Base-by-base conservation (phyloP, 2,329 filamentous ascomycete genomes). In the Colletotrichum camelliae region DNA sequence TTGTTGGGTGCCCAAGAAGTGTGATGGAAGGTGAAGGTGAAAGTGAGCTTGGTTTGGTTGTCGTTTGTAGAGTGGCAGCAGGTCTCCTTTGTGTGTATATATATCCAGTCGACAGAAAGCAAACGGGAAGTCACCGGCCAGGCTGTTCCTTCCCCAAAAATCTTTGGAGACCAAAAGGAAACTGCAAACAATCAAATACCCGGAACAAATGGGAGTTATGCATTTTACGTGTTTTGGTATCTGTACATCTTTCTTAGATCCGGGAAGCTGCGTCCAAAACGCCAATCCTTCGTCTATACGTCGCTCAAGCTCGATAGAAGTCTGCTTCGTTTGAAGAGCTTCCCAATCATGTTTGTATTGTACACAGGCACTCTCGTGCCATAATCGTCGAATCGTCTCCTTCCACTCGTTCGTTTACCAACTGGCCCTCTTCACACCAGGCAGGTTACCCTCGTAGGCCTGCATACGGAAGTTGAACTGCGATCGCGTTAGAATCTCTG, bases 401-500 rank as follows among this genome's bases (percentile, higher is more conserved):
- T 21, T 48, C 37, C 9, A 16, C 27, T 31, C 1, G 9, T 4
- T 5, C 52, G 7, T 83, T 84, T 95, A 99, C 97, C 97, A 99
- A 86, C 95, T 97, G 66, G 97, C 97, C 89, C 98, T 98, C 90
- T 93, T 95, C 71, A 99, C 97, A 81, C 97, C 97, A 0, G 97
- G 96, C 69, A 99, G 84, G 77, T 95, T 92, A 67, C 97, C 97
- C 37, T 91, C 93, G 77, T 98, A 87, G 21, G 97, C 97, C 84
- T 98, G 93, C 86, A 97, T 88, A 84, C 97, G 92, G 88, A 99
- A 99, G 88, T 96, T 95, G 85, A 91, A 99, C 96, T 98, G 81
- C 60, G 18, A 29, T 1, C 15, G 76, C n/a, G 39, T 70, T 65
- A 72, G 77, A 21, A 24, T 5, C 9, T 43, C 18, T 9, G 29